Conservation (phyloP, 345 rosid genomes). For the rapeseed (Brassica napus) region Da-Ae NC_063450.1:49134001-49134500, state of each 20-base stretch:
- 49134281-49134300: background rate
- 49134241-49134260: background rate
- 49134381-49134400: background rate
- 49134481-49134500: background rate
- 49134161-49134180: background rate
- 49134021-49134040: background rate
- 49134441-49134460: background rate
- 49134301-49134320: conserved; percentile 27
- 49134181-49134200: background rate
- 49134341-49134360: conserved; percentile 8
- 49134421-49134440: background rate
- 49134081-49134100: conserved; percentile 33
- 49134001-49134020: background rate
- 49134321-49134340: conserved; percentile 11
- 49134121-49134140: conserved; percentile 14
- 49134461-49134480: background rate
- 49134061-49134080: conserved; percentile 8
- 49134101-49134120: background rate
- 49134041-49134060: background rate
- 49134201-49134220: background rate
- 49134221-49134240: background rate
- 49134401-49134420: background rate
- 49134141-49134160: background rate
- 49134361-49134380: background rate
- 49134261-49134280: background rate